Base-by-base conservation (phyloP, 1,284 basidiomycete genomes). In the Exsudoporus floridanus region DNA sequence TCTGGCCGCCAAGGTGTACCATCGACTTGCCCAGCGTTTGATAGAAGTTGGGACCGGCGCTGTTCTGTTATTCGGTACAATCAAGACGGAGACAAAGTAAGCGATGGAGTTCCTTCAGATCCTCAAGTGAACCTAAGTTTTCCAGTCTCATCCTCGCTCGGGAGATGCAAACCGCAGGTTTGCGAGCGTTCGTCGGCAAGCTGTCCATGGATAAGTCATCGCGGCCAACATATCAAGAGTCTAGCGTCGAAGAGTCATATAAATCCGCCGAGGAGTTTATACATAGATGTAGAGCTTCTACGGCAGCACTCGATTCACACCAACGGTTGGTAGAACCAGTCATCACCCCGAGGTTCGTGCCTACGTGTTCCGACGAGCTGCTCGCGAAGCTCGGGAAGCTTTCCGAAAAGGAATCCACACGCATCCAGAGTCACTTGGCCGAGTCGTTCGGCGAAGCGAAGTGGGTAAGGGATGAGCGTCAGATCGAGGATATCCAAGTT, bases 201-300 rank as follows among this genome's bases (percentile, higher is more conserved):
- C 74, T 94, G 13, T 90, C 88, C 0, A 92, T 92, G 90, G 90
- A 92, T 66, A 82, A 82, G 31, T 88, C 86, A 7, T 79, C 83
- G n/a, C 77, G 84, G 1, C 77, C 82, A 1, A 79, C 84, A 0
- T 94, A 94, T 67, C 74, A 80, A 39, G 92, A 94, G 64, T 38
- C 74, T 0, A 82, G 84, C 2, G 67, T 79, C 1, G 54, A 69
- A 5, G 71, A 68, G 8, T 77, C 90, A 1, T 72, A 85, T 9
- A 59, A 65, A 4, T 74, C 83, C 1, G 83, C 83, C 0, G 58
- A 67, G 14, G 72, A 75, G 0, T 94, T 93, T 61, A 77, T 85
- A 33, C 65, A 75, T 5, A 70, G 72, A 18, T 82, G 88, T 56
- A 67, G 68, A 19, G 62, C 68, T 0, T 66, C 82, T 7, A 69